Conservation (phyloP, 345 rosid species). For the Pistacia integerrima region DNA sequence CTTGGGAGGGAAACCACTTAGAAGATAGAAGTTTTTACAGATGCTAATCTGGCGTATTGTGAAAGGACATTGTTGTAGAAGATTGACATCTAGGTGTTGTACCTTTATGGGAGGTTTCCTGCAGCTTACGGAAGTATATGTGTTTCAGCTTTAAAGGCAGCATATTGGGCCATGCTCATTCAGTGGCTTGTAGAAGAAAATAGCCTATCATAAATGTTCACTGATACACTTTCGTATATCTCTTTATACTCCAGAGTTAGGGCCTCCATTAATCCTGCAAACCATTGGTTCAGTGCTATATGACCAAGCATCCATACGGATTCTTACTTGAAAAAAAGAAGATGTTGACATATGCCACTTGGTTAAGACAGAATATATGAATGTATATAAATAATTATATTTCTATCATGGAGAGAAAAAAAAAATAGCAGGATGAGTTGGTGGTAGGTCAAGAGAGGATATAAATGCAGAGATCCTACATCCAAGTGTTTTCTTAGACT, state of each 20-base stretch:
- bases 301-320: not conserved
- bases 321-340: not conserved
- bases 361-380: too few species aligned
- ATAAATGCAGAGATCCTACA: not conserved
- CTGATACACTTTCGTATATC: not conserved
- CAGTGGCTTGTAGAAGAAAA: not conserved
- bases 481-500: not conserved
- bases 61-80: not conserved
- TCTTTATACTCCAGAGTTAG: not conserved
- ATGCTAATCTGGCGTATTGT: not conserved
- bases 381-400: too few species aligned
- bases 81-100: conserved; percentile 13
- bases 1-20: not conserved
- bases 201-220: not conserved
- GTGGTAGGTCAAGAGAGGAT: not conserved
- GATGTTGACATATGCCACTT: not conserved
- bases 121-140: not conserved
- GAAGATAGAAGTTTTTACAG: not conserved
- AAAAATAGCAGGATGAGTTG: too few species aligned
- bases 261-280: not conserved
- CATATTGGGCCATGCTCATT: not conserved
- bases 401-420: too few species aligned
- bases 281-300: conserved; percentile 1
- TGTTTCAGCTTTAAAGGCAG: not conserved
- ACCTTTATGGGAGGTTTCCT: not conserved